Conservation (phyloP, 192 early-diverging fungal species). For the Geranomyces variabilis region DNA sequence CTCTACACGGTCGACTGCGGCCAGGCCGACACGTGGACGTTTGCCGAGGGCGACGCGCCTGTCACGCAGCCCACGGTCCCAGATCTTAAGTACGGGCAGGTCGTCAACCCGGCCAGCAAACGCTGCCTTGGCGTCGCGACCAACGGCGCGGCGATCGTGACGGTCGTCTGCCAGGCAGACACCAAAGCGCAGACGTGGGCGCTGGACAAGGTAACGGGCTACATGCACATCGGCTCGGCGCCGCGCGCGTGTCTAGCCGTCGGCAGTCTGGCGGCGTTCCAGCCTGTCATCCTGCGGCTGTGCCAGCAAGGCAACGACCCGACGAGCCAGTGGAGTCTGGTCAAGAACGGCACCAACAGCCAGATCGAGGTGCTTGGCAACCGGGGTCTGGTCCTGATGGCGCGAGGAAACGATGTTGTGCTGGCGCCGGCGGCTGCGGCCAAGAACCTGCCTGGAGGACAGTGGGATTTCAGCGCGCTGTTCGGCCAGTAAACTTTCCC, state of each 20-base stretch:
- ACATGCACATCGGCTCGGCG: background rate
- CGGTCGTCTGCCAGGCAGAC: background rate
- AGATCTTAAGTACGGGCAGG: background rate
- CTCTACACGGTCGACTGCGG: constrained; percentile 2
- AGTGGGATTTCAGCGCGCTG: constrained; percentile 4
- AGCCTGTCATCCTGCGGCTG: constrained; percentile 3
- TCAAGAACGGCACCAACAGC: background rate
- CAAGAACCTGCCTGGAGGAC: constrained; percentile 1
- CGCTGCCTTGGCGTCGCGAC: background rate
- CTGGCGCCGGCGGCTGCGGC: background rate
- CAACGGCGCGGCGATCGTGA: background rate
- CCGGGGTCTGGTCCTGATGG: background rate
- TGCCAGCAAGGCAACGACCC: background rate
- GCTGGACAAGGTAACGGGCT: background rate
- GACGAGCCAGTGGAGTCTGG: background rate
- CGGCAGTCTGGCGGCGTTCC: background rate
- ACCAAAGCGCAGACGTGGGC: background rate
- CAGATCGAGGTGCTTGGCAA: background rate
- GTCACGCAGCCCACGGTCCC: background rate
- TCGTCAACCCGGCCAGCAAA: constrained; percentile 8
- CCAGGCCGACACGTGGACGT: constrained; percentile 5
- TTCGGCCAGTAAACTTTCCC: too few relatives aligned
- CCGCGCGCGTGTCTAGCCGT: background rate
- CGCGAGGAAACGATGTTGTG: background rate
- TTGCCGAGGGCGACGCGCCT: background rate